Evolutionary conservation across 257 asterid genomes (phyloP), one percentile per base, ranked within the genome.

Genomic region (Echium plantagineum): DNA sequence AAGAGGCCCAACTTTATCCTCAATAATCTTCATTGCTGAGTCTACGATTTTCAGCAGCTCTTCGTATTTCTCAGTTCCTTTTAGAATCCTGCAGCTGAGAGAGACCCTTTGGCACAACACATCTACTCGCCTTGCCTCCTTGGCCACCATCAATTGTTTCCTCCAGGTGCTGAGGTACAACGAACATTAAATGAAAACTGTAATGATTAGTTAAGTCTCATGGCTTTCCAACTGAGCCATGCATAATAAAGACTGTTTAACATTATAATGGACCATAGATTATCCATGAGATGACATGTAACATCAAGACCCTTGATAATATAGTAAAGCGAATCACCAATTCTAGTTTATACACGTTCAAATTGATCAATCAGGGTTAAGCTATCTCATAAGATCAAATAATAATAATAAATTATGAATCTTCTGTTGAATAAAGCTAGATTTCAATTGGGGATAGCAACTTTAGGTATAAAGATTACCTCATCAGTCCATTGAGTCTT

Each of bases 51-150:
- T 66, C 31, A 69, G 83, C 21, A 83, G 79, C 65, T 75, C 74
- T 68, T 81, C 80, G 71, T 84, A 84, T 28, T 80, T 81, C 63
- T 81, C 77, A 15, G 85, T 83, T 20, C 91, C 85, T 9, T 81
- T 74, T 65, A 89, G 94, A 76, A 89, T 81, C 72, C 83, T 81
- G 70, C 77, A 81, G 74, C 87, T 75, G 15, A 89, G 76, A 22
- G 85, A 82, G 70, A 89, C 79, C 72, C 95, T 74, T 59, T 77
- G 80, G 83, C 96, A 78, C 54, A 89, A 68, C 58, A 77, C 81
- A 70, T 85, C 96, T n/a, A 89, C 94, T 65, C 93, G 80, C 63
- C 96, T 85, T 15, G 96, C 89, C 64, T 83, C 94, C 70, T 67
- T 80, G 28, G 95, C 95, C 61, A 75, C 86, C 21, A 80, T 66